These are phyloP conservation scores for Penicillium brevicompactum DNA, from an alignment of 2,329 filamentous ascomycete genomes.

Conservation along the genomic window DNA sequence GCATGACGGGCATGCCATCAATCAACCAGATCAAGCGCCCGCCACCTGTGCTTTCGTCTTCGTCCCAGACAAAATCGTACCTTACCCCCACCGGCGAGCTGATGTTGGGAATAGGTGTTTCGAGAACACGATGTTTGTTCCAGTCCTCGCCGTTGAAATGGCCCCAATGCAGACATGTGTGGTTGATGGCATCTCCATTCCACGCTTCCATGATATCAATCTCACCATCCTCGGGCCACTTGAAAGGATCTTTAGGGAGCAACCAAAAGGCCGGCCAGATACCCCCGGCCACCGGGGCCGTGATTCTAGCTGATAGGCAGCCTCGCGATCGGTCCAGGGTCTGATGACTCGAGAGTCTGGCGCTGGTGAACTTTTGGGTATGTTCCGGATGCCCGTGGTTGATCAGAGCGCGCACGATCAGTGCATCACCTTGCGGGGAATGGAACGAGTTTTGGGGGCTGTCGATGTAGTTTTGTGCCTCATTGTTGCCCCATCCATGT, in stretches of 20 bases:
- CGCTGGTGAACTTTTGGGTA: slow-evolving; percentile 26
- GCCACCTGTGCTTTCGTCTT: slow-evolving; percentile 23
- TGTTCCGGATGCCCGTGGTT: slow-evolving; percentile 25
- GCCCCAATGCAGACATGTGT: slow-evolving; percentile 28
- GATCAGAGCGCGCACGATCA: slow-evolving; percentile 27
- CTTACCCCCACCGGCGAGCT: slow-evolving; percentile 21
- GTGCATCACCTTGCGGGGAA: slow-evolving; percentile 22
- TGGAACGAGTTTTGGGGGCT: slow-evolving; percentile 28
- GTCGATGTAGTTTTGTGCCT: slow-evolving; percentile 26
- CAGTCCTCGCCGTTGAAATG: slow-evolving; percentile 28
- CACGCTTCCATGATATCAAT: slow-evolving; percentile 29
- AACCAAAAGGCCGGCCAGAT: slow-evolving; percentile 31
- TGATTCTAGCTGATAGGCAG: slow-evolving; percentile 27
- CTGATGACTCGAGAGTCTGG: slow-evolving; percentile 25
- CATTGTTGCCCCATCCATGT: slow-evolving; percentile 28
- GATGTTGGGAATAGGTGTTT: slow-evolving; percentile 26
- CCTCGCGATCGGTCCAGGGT: slow-evolving; percentile 25
- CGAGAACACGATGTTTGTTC: slow-evolving; percentile 28
- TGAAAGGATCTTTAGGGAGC: slow-evolving; percentile 30
- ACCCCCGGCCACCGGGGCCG: slow-evolving; percentile 22
- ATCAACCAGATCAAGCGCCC: slow-evolving; percentile 28
- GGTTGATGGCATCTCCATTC: slow-evolving; percentile 28
- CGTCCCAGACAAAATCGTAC: slow-evolving; percentile 29
- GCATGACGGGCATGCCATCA: slow-evolving; percentile 26
- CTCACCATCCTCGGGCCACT: slow-evolving; percentile 29